Evolutionary conservation across 1,284 basidiomycete species (phyloP).

Genomic region (Ganoderma lucidum): DNA sequence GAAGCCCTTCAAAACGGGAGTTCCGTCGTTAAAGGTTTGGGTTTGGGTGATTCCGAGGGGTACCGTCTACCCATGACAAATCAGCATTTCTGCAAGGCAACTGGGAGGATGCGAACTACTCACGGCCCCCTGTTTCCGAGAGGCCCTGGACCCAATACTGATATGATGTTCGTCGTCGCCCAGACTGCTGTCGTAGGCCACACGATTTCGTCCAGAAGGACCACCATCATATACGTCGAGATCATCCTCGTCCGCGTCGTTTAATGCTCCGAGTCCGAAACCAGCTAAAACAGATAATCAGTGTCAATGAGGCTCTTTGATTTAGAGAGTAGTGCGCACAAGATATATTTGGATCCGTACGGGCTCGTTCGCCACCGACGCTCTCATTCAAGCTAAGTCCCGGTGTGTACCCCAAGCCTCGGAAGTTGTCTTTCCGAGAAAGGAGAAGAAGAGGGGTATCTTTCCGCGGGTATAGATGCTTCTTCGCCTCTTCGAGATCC

Average conservation of each 20-base stretch:
- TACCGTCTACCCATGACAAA: slow-evolving; percentile 27
- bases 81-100: background rate
- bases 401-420: slow-evolving; percentile 83
- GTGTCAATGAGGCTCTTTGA: background rate
- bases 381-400: slow-evolving; percentile 72
- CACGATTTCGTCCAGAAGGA: slow-evolving; percentile 52
- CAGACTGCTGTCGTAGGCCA: slow-evolving; percentile 77
- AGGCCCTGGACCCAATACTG: slow-evolving; percentile 33
- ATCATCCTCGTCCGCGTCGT: slow-evolving; percentile 91
- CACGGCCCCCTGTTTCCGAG: slow-evolving; percentile 33
- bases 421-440: slow-evolving; percentile 74
- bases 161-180: slow-evolving; percentile 63
- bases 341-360: slow-evolving; percentile 64
- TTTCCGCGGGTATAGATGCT: slow-evolving; percentile 87
- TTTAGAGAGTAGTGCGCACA: slow-evolving; percentile 46
- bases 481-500: slow-evolving; percentile 80
- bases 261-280: slow-evolving; percentile 86
- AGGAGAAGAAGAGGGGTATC: slow-evolving; percentile 76
- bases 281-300: slow-evolving; percentile 54
- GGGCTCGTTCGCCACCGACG: slow-evolving; percentile 40
- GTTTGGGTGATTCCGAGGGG: slow-evolving; percentile 34
- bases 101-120: slow-evolving; percentile 6
- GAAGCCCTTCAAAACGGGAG: slow-evolving; percentile 80
- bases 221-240: slow-evolving; percentile 79
- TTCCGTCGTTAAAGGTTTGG: slow-evolving; percentile 67